Evolutionary conservation across 2,329 filamentous ascomycete species (phyloP).

Genomic region (Stagonosporopsis chrysanthemi): DNA sequence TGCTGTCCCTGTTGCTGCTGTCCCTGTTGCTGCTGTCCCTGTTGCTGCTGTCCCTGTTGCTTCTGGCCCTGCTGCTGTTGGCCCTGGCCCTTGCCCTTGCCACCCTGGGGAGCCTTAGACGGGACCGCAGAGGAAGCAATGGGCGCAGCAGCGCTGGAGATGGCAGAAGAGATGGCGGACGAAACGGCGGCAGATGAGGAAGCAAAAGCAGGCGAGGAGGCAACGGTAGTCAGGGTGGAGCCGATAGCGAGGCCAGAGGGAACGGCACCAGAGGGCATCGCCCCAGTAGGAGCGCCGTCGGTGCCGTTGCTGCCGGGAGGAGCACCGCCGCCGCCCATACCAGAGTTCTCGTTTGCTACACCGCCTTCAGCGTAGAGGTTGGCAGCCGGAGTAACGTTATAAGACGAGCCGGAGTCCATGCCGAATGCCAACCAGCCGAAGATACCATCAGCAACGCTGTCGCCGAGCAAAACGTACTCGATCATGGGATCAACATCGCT

Average conservation of each 20-base stretch:
- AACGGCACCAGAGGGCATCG: constrained; percentile 5
- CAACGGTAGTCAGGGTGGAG: constrained; percentile 15
- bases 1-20: constrained; percentile 5
- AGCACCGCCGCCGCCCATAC: constrained; percentile 25
- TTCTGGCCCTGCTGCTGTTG: constrained; percentile 12
- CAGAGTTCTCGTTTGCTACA: constrained; percentile 35
- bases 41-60: constrained; percentile 10
- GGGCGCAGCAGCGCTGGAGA: constrained; percentile 2
- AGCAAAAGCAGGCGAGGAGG: constrained; percentile 12
- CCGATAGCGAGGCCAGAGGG: constrained; percentile 7
- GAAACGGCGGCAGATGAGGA: constrained; percentile 6
- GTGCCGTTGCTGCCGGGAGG: constrained; percentile 21
- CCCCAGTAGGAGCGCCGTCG: constrained; percentile 6
- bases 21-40: constrained; percentile 11
- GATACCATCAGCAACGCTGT: constrained; percentile 49
- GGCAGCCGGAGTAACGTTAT: constrained; percentile 40
- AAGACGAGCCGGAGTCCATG: constrained; percentile 33
- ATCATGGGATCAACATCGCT: constrained; percentile 63
- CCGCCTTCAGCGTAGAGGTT: constrained; percentile 39
- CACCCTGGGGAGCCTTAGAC: constrained; percentile 9
- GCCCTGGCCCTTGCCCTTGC: constrained; percentile 7
- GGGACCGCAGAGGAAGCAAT: neutral
- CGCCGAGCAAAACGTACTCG: constrained; percentile 65
- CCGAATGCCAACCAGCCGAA: constrained; percentile 48
- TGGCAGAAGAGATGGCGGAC: neutral